Percentiles rank a stretch among this genome's conserved stretches.
phyloP scores from a whole-genome alignment of 2,329 filamentous ascomycete species.

The Alternaria sp. region DNA sequence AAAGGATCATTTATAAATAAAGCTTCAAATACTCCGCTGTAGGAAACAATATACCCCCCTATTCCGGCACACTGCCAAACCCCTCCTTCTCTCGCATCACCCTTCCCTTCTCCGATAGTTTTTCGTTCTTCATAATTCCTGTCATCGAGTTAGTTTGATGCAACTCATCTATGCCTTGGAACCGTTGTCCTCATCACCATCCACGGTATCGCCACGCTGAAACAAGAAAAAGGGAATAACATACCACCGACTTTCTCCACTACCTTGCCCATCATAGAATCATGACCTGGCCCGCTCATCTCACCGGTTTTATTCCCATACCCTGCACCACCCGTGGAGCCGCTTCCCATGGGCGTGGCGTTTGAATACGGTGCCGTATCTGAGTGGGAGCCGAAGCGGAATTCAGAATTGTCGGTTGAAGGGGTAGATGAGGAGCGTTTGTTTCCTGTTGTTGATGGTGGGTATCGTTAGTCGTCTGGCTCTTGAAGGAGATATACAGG shows the following conservation, averaged over 20 bases:
- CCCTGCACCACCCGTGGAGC: slow-evolving; percentile 46
- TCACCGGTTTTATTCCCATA: slow-evolving; percentile 52
- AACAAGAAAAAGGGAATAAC: neutral
- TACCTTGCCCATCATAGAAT: slow-evolving; percentile 64
- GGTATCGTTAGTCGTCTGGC: neutral
- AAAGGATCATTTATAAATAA: too few relatives aligned
- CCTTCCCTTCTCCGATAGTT: slow-evolving; percentile 59
- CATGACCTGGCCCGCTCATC: slow-evolving; percentile 30
- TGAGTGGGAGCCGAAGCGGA: slow-evolving; percentile 31
- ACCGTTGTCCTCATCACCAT: too few relatives aligned
- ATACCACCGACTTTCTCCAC: slow-evolving; percentile 66
- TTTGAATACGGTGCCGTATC: slow-evolving; percentile 38
- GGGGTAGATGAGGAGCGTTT: slow-evolving; percentile 35
- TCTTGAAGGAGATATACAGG: too few relatives aligned
- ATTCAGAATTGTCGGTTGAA: neutral
- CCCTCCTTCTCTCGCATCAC: slow-evolving; percentile 57
- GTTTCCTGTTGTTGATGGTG: slow-evolving; percentile 34
- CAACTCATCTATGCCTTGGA: too few relatives aligned
- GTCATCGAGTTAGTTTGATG: too few relatives aligned
- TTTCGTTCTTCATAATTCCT: slow-evolving; percentile 54
- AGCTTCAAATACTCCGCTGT: too few relatives aligned
- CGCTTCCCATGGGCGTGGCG: slow-evolving; percentile 38
- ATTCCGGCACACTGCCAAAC: neutral
- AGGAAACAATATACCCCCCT: too few relatives aligned
- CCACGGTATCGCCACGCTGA: too few relatives aligned